phyloP scores from a whole-genome alignment of 1,284 basidiomycete species.

The Neonothopanus nambi region DNA sequence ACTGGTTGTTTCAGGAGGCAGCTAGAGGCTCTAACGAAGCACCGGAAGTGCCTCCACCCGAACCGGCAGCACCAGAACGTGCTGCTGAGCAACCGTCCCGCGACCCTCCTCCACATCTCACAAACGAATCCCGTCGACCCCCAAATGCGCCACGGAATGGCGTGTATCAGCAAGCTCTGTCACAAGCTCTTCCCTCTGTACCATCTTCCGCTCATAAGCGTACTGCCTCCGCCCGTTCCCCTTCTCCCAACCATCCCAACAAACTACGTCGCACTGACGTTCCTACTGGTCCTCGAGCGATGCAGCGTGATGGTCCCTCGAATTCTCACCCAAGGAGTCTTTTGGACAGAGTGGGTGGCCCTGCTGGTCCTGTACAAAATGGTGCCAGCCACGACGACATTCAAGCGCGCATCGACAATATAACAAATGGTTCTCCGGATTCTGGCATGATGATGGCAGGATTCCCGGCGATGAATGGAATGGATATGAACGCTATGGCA shows the following conservation, averaged over 20 bases:
- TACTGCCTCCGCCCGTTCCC: constrained; percentile 69
- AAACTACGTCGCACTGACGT: constrained; percentile 72
- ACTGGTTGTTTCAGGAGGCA: constrained; percentile 81
- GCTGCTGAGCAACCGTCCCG: neutral
- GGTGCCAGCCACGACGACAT: constrained; percentile 61
- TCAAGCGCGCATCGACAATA: constrained; percentile 76
- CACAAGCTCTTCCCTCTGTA: constrained; percentile 59
- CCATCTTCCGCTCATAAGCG: constrained; percentile 60
- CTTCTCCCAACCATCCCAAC: constrained; percentile 67
- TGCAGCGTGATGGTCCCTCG: constrained; percentile 55
- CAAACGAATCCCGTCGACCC: constrained; percentile 44
- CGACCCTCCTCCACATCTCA: constrained; percentile 31
- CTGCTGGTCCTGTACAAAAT: constrained; percentile 33
- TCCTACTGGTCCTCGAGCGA: constrained; percentile 78
- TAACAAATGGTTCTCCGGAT: constrained; percentile 56
- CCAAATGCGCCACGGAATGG: constrained; percentile 46
- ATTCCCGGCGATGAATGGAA: constrained; percentile 53
- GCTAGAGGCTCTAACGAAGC: constrained; percentile 62
- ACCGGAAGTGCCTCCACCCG: constrained; percentile 39
- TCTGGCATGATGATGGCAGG: constrained; percentile 60
- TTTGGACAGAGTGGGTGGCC: constrained; percentile 71
- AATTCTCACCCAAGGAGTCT: constrained; percentile 55
- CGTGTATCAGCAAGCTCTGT: constrained; percentile 70
- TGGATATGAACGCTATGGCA: constrained; percentile 62
- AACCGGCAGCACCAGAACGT: constrained; percentile 26